Evolutionary conservation across 2,329 filamentous ascomycete genomes (phyloP).

Genomic region (Pseudogymnoascus sp.): DNA sequence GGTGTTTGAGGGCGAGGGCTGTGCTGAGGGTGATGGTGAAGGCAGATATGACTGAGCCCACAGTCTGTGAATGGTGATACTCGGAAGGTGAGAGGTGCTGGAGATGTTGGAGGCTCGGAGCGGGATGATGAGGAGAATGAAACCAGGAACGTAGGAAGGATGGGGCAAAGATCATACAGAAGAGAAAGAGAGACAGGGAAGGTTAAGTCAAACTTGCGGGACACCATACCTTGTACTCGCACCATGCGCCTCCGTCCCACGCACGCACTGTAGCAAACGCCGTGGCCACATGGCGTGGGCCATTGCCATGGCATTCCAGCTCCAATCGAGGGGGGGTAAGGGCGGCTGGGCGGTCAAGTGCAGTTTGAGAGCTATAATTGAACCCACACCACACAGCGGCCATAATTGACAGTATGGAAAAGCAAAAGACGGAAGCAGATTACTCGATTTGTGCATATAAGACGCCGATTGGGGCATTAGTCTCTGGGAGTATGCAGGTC

Average conservation of each 20-base stretch:
- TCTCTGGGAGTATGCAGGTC: neutral
- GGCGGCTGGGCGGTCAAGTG: neutral
- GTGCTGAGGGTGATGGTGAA: neutral
- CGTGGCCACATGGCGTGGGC: conserved; percentile 1
- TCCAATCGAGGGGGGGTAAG: neutral
- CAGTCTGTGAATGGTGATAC: neutral
- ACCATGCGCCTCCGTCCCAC: neutral
- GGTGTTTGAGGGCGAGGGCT: neutral
- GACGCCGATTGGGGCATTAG: conserved; percentile 4
- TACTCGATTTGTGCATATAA: conserved; percentile 6
- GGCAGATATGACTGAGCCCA: neutral
- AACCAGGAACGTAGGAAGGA: neutral
- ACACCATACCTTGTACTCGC: conserved; percentile 1
- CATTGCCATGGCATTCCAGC: neutral
- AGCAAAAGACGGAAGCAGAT: neutral
- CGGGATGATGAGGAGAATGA: neutral
- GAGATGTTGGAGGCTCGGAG: neutral
- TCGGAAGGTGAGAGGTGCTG: neutral
- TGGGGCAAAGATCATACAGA: conserved; percentile 1
- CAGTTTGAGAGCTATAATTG: conserved; percentile 4
- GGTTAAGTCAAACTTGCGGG: neutral
- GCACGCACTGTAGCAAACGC: neutral
- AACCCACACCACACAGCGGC: neutral
- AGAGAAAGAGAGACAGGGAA: conserved; percentile 2
- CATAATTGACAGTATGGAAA: neutral